A percentile compares a stretch with the other conserved stretches of the same genome.
Conservation (phyloP, 352 stramenopile species). For the Globisporangium nagaii region DNA sequence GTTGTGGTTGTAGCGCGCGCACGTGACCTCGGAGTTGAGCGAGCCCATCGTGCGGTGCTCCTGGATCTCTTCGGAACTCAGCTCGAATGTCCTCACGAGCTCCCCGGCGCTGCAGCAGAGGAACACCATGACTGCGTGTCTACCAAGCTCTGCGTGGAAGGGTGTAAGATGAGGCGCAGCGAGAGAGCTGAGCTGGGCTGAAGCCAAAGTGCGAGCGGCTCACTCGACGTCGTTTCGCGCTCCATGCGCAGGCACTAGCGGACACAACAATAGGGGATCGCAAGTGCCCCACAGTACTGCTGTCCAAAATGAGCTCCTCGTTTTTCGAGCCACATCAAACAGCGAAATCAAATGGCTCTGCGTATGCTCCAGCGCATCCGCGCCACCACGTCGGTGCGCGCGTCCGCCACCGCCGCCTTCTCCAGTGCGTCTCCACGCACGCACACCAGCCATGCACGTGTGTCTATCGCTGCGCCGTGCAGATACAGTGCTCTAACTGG, state of each 20-base stretch:
- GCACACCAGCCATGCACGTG: too few relatives aligned
- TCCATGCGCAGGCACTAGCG: not conserved
- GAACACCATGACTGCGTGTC: conserved; percentile 20
- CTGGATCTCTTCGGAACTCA: conserved; percentile 43
- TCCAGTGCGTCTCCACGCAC: conserved; percentile 20
- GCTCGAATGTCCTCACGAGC: conserved; percentile 54
- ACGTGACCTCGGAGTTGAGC: conserved; percentile 51
- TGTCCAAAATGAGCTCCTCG: too few relatives aligned
- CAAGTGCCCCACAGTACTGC: not conserved
- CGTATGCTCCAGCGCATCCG: conserved; percentile 25
- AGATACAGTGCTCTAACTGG: too few relatives aligned
- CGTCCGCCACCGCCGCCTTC: conserved; percentile 8
- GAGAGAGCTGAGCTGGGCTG: not conserved
- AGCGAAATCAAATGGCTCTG: conserved; percentile 28
- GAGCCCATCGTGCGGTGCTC: conserved; percentile 37
- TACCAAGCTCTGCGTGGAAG: not conserved
- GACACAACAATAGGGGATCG: not conserved
- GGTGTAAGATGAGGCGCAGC: too few relatives aligned
- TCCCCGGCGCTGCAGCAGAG: conserved; percentile 52
- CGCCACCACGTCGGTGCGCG: conserved; percentile 3
- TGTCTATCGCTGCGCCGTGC: not conserved
- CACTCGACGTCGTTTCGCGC: conserved; percentile 23
- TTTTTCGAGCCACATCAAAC: conserved; percentile 13
- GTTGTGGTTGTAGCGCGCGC: conserved; percentile 65
- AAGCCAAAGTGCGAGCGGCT: not conserved